These are phyloP conservation scores for Cladorrhinum sp. DNA, from an alignment of 2,329 filamentous ascomycete genomes.

Conservation along the genomic window DNA sequence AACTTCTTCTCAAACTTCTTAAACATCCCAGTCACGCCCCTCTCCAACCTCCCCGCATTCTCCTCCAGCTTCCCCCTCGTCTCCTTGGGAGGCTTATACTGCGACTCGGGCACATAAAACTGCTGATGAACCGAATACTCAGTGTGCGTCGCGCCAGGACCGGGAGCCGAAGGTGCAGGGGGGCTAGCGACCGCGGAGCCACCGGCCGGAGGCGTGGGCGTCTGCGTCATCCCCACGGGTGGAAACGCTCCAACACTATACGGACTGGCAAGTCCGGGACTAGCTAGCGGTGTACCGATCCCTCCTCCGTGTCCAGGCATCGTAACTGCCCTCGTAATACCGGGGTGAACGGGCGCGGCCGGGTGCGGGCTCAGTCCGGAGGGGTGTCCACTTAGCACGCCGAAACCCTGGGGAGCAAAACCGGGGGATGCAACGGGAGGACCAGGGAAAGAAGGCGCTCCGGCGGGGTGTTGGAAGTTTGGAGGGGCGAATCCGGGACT, in stretches of 20 bases:
- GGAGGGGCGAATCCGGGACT: constrained; percentile 38
- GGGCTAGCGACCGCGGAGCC: constrained; percentile 32
- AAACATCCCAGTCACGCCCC: constrained; percentile 67
- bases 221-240: constrained; percentile 32
- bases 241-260: constrained; percentile 45
- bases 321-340: constrained; percentile 47
- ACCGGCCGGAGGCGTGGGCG: constrained; percentile 32
- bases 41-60: constrained; percentile 64
- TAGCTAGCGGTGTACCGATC: constrained; percentile 40
- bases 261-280: constrained; percentile 41
- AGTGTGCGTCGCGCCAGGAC: constrained; percentile 35
- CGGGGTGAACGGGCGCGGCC: constrained; percentile 39
- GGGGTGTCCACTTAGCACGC: constrained; percentile 27
- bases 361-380: constrained; percentile 19
- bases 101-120: constrained; percentile 63
- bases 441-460: constrained; percentile 39
- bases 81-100: constrained; percentile 46
- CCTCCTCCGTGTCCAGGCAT: constrained; percentile 44
- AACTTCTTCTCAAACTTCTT: constrained; percentile 79
- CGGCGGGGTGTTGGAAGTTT: constrained; percentile 38
- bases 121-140: constrained; percentile 66
- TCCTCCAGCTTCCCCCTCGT: constrained; percentile 57
- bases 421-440: constrained; percentile 42
- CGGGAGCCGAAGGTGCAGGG: constrained; percentile 40
- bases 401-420: constrained; percentile 43